Conservation (phyloP, 1,284 basidiomycete genomes). For the Apiotrichum mycotoxinovorans region DNA sequence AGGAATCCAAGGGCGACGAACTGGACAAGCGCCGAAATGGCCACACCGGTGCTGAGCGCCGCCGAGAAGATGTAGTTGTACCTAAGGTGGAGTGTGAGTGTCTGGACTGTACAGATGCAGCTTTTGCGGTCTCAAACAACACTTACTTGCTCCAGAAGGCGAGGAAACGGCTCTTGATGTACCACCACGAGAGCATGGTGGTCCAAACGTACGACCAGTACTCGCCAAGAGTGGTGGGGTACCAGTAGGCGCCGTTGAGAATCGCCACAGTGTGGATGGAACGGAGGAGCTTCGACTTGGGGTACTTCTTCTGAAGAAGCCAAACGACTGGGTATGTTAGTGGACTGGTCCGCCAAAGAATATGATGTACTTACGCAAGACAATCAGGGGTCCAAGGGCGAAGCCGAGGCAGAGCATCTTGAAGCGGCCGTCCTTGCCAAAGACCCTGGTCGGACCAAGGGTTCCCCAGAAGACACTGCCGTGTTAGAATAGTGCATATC, state of each 20-base stretch:
- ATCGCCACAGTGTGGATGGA: constrained; percentile 15
- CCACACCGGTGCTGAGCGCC: constrained; percentile 65
- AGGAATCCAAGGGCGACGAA: constrained; percentile 55
- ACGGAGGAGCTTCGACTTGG: constrained; percentile 6
- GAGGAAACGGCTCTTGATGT: constrained; percentile 30
- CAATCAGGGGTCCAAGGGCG: constrained; percentile 61
- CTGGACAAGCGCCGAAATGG: constrained; percentile 58
- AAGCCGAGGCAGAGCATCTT: constrained; percentile 63
- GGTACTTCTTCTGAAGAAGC: constrained; percentile 6
- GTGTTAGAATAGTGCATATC: not conserved
- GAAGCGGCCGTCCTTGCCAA: constrained; percentile 62
- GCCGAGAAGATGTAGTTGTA: constrained; percentile 79
- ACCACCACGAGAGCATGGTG: constrained; percentile 33
- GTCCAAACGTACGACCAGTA: constrained; percentile 2
- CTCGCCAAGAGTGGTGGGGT: not conserved
- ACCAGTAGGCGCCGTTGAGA: constrained; percentile 10
- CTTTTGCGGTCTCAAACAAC: too few relatives aligned
- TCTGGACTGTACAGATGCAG: too few relatives aligned
- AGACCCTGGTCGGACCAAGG: constrained; percentile 67
- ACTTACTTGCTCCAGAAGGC: constrained; percentile 36
- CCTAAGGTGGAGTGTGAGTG: too few relatives aligned
- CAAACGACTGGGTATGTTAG: constrained; percentile 38
- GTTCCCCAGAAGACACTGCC: constrained; percentile 69
- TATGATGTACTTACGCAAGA: not conserved
- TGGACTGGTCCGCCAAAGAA: not conserved